Conservation (phyloP, 2,329 filamentous ascomycete species). For the Torrubiellomyces zombiae region DNA sequence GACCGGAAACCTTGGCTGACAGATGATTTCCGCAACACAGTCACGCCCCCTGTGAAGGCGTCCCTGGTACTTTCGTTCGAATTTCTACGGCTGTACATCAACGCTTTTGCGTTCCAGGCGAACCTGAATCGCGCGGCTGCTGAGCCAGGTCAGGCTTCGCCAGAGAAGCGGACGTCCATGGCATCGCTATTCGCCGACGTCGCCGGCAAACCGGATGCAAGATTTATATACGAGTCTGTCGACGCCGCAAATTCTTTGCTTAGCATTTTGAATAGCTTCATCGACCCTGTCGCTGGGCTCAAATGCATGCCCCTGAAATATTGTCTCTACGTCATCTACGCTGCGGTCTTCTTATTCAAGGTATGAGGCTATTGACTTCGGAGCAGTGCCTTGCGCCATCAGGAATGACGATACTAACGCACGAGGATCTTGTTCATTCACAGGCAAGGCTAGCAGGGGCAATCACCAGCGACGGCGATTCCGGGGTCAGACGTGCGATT, state of each 20-base stretch:
- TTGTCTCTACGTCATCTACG: conserved; percentile 46
- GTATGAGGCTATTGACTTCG: too few species aligned
- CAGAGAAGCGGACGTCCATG: conserved; percentile 15
- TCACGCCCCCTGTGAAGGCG: conserved; percentile 48
- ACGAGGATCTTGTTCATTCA: too few species aligned
- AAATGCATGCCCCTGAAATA: conserved; percentile 49
- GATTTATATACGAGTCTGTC: conserved; percentile 50
- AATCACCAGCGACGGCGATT: conserved; percentile 35
- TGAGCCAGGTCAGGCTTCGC: conserved; percentile 16
- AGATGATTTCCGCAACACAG: conserved; percentile 12
- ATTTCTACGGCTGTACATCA: conserved; percentile 56
- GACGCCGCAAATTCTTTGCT: conserved; percentile 47
- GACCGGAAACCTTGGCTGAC: not conserved
- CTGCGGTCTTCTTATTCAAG: conserved; percentile 49
- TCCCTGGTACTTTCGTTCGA: conserved; percentile 55
- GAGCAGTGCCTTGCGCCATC: too few species aligned
- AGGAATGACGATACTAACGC: not conserved
- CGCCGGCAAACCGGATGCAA: conserved; percentile 42
- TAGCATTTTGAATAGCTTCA: conserved; percentile 39
- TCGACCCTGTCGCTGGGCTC: conserved; percentile 40
- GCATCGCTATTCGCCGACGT: conserved; percentile 33
- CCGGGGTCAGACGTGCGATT: conserved; percentile 39
- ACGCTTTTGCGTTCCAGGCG: conserved; percentile 61
- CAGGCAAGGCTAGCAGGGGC: conserved; percentile 41
- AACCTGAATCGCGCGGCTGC: conserved; percentile 35